Percentiles rank a stretch among this genome's conserved stretches.
Conservation (phyloP, 2,329 filamentous ascomycete genomes). For the Magnaporthiopsis incrustans region DNA sequence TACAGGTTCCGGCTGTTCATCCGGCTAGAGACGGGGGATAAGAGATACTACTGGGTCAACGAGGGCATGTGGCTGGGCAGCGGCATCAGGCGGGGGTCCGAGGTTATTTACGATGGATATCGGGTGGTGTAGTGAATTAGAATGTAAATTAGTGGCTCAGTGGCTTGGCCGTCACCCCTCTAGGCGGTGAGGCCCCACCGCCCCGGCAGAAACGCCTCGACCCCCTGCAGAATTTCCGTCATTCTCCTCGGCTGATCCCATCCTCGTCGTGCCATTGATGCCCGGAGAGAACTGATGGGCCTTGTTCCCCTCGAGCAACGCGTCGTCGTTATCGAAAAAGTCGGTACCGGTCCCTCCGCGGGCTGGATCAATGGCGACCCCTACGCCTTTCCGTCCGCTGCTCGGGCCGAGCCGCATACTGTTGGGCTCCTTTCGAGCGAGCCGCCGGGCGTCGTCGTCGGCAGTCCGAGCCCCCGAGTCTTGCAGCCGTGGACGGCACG, state of each 20-base stretch:
- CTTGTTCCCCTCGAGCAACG: not conserved
- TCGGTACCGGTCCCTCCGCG: too few species aligned
- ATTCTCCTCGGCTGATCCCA: not conserved
- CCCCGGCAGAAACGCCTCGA: not conserved
- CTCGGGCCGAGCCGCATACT: not conserved
- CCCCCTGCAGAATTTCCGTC: not conserved
- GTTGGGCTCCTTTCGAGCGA: not conserved
- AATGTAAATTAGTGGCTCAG: too few species aligned
- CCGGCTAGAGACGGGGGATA: conserved; percentile 19
- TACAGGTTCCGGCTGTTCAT: conserved; percentile 19
- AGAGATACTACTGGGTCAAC: conserved; percentile 17
- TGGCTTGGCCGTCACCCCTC: too few species aligned
- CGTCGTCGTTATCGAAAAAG: too few species aligned
- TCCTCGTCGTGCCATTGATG: not conserved
- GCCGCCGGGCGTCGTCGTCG: not conserved
- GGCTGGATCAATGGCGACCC: not conserved
- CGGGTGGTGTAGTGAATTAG: not conserved
- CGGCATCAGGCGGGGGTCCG: conserved; percentile 14
- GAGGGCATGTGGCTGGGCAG: conserved; percentile 17
- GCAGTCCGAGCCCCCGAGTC: too few species aligned
- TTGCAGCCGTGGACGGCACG: too few species aligned
- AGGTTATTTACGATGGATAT: conserved; percentile 8
- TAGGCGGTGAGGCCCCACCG: not conserved
- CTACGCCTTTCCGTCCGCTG: not conserved
- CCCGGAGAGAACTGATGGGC: too few species aligned